Evolutionary conservation across 75 land plant genomes (phyloP).

Genomic region (Sequoia sempervirens): DNA sequence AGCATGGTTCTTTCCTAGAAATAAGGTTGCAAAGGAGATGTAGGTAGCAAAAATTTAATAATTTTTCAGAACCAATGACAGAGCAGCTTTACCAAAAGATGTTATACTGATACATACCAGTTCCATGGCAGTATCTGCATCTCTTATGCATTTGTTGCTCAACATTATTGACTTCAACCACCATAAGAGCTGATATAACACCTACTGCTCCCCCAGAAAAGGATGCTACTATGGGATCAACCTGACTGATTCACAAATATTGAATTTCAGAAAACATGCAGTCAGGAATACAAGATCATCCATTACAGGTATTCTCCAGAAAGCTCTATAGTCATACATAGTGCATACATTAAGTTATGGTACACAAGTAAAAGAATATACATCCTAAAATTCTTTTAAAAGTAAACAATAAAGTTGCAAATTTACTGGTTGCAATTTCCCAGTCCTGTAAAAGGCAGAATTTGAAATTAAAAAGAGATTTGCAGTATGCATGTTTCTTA

Average conservation of each 20-base stretch:
- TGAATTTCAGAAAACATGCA: not conserved
- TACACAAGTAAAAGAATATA: not conserved
- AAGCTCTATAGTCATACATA: not conserved
- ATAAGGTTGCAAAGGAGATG: too few species aligned
- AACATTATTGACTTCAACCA: slow-evolving; percentile 87
- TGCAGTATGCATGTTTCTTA: not conserved
- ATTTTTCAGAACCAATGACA: too few species aligned
- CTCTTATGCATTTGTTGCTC: slow-evolving; percentile 88
- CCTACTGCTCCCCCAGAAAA: slow-evolving; percentile 97
- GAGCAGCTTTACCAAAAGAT: not conserved
- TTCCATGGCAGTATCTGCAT: slow-evolving; percentile 68
- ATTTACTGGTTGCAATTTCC: not conserved
- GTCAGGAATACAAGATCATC: not conserved
- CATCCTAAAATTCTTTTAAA: not conserved
- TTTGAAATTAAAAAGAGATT: not conserved
- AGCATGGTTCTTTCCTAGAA: not conserved
- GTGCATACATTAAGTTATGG: not conserved
- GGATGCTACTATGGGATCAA: slow-evolving; percentile 96
- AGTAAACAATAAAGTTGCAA: slow-evolving; percentile 5
- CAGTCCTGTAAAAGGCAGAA: not conserved
- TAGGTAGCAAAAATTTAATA: not conserved
- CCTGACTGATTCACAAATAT: slow-evolving; percentile 54
- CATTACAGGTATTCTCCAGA: not conserved
- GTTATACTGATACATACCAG: not conserved
- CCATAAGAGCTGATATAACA: slow-evolving; percentile 88